Evolutionary conservation across 148 eudicot species (phyloP).

Genomic region (Heliosperma pusillum): DNA sequence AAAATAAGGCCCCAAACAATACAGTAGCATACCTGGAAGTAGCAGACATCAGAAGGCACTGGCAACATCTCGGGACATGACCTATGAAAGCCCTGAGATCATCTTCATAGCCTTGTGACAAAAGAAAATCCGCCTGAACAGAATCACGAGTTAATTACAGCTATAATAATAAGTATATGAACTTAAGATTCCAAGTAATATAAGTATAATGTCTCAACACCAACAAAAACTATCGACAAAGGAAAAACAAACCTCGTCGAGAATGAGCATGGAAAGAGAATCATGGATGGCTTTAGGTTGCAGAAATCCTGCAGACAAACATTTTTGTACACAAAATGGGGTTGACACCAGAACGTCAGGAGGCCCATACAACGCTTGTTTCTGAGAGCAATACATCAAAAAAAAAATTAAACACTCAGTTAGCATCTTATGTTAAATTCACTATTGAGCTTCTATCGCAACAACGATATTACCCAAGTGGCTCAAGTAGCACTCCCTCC

Average conservation of each 20-base stretch:
- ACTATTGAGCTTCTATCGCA: no score
- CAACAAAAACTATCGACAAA: background rate
- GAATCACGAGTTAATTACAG: constrained; percentile 13
- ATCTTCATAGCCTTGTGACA: constrained; percentile 86
- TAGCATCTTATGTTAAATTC: no score
- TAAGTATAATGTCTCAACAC: background rate
- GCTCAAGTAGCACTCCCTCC: no score
- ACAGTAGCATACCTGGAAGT: constrained; percentile 62
- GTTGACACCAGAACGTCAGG: constrained; percentile 86
- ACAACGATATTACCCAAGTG: no score
- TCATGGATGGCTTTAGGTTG: constrained; percentile 65
- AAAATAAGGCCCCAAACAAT: background rate
- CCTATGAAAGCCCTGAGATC: constrained; percentile 68
- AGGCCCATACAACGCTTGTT: constrained; percentile 63
- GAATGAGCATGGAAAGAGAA: constrained; percentile 76
- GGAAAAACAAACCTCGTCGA: constrained; percentile 64
- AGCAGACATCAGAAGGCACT: constrained; percentile 97
- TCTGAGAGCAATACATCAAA: constrained; percentile 34
- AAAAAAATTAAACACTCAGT: no score
- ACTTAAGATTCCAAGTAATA: background rate
- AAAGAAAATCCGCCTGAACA: constrained; percentile 90
- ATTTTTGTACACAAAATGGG: constrained; percentile 71
- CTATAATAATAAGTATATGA: background rate
- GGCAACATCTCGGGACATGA: constrained; percentile 80
- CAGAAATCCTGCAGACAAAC: constrained; percentile 54